Evolutionary conservation across 768 basidiomycete genomes (phyloP).

Genomic region (Neoboletus subvelutipes): DNA sequence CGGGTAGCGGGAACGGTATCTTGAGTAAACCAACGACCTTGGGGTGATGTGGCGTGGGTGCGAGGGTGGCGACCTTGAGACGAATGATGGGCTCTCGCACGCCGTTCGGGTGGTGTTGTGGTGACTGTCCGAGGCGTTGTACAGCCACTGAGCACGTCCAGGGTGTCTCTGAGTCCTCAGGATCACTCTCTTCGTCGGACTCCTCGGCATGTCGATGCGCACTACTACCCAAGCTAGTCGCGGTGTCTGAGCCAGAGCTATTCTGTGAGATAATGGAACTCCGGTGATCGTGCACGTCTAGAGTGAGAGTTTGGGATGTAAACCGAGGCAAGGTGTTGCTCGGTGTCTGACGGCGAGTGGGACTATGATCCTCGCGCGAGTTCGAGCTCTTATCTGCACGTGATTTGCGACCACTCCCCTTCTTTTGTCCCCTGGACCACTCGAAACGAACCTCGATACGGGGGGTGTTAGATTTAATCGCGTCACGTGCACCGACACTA

Average conservation of each 20-base stretch:
- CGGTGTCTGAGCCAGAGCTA: conserved; percentile 37
- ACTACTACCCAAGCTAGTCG: conserved; percentile 24
- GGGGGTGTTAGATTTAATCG: conserved; percentile 19
- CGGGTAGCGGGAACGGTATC: conserved; percentile 85
- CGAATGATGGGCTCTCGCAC: conserved; percentile 23
- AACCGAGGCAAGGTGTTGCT: conserved; percentile 5
- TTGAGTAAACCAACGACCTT: conserved; percentile 91
- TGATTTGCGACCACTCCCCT: conserved; percentile 21
- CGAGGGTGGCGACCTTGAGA: conserved; percentile 79
- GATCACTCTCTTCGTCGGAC: conserved; percentile 82
- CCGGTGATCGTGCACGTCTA: conserved; percentile 27
- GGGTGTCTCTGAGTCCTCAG: conserved; percentile 95
- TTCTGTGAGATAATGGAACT: conserved; percentile 42
- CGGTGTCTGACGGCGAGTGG: conserved; percentile 13
- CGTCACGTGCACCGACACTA: conserved; percentile 28
- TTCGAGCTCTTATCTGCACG: conserved; percentile 17
- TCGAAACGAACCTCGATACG: conserved; percentile 75
- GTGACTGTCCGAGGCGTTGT: conserved; percentile 39
- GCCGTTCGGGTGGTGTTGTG: conserved; percentile 6
- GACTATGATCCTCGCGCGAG: conserved; percentile 11
- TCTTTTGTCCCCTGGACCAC: conserved; percentile 55
- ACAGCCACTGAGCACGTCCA: conserved; percentile 88
- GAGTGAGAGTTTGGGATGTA: conserved; percentile 10
- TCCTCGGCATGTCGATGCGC: conserved; percentile 36
- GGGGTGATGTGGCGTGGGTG: conserved; percentile 93